phyloP scores from a whole-genome alignment of 805 yeast species.

The Saturnispora besseyi region DNA sequence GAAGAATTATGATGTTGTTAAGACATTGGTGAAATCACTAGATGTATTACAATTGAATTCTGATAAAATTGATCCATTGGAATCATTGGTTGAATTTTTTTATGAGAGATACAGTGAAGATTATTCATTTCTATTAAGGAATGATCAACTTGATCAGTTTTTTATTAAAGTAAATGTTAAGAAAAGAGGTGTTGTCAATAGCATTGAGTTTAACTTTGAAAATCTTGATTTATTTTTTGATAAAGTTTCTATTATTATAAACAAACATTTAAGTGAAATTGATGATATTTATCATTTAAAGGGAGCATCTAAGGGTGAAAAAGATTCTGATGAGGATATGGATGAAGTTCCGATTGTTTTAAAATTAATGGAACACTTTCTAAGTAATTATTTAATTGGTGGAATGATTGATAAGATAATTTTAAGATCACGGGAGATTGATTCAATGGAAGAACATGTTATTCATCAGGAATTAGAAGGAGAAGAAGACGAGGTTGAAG shows the following conservation, averaged over 20 bases:
- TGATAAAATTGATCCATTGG: constrained; percentile 27
- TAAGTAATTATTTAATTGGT: constrained; percentile 29
- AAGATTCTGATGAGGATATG: constrained; percentile 8
- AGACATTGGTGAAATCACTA: constrained; percentile 20
- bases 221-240: constrained; percentile 21
- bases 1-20: constrained; percentile 34
- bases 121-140: constrained; percentile 21
- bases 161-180: constrained; percentile 11
- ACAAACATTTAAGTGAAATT: constrained; percentile 25
- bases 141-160: constrained; percentile 16
- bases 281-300: constrained; percentile 16
- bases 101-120: constrained; percentile 24
- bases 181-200: constrained; percentile 24
- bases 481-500: constrained; percentile 2
- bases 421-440: constrained; percentile 28
- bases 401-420: constrained; percentile 28
- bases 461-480: not conserved
- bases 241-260: constrained; percentile 14
- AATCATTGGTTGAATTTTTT: constrained; percentile 28
- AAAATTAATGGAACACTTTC: constrained; percentile 28
- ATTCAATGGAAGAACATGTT: constrained; percentile 13
- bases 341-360: constrained; percentile 29
- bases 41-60: constrained; percentile 20
- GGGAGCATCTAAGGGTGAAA: not conserved
- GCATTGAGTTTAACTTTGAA: constrained; percentile 19